A percentile compares a stretch with the other conserved stretches of the same genome.
phyloP scores from a whole-genome alignment of 2,329 filamentous ascomycete genomes.

The Thermochaetoides dissita region DNA sequence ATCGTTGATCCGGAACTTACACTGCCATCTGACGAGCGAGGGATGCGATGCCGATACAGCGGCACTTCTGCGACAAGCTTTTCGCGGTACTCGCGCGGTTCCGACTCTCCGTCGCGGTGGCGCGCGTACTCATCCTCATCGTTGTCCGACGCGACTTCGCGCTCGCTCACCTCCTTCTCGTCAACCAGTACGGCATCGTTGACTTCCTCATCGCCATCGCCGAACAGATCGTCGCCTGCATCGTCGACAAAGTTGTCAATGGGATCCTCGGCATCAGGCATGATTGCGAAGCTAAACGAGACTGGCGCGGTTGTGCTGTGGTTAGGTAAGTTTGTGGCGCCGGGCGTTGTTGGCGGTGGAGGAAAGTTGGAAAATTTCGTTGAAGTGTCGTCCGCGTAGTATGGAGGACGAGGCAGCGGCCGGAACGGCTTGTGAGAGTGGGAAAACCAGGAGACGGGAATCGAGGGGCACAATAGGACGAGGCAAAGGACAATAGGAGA shows the following conservation, averaged over 20 bases:
- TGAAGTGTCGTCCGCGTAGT: no score
- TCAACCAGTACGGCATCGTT: conserved; percentile 26
- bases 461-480: no score
- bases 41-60: conserved; percentile 54
- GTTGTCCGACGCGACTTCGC: conserved; percentile 39
- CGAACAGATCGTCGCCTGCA: conserved; percentile 48
- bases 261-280: conserved; percentile 44
- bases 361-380: background rate
- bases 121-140: conserved; percentile 19
- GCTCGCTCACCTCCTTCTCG: conserved; percentile 49
- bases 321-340: background rate
- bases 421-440: no score
- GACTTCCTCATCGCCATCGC: conserved; percentile 47
- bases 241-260: conserved; percentile 36
- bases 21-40: conserved; percentile 56
- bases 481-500: no score
- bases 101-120: conserved; percentile 29
- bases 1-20: conserved; percentile 29
- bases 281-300: conserved; percentile 14
- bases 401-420: no score
- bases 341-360: background rate
- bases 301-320: background rate
- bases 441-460: background rate
- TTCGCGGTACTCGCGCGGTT: conserved; percentile 27
- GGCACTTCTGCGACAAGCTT: conserved; percentile 49